Conservation (phyloP, 495 filamentous ascomycete species). For the Pyronema domesticum region DNA sequence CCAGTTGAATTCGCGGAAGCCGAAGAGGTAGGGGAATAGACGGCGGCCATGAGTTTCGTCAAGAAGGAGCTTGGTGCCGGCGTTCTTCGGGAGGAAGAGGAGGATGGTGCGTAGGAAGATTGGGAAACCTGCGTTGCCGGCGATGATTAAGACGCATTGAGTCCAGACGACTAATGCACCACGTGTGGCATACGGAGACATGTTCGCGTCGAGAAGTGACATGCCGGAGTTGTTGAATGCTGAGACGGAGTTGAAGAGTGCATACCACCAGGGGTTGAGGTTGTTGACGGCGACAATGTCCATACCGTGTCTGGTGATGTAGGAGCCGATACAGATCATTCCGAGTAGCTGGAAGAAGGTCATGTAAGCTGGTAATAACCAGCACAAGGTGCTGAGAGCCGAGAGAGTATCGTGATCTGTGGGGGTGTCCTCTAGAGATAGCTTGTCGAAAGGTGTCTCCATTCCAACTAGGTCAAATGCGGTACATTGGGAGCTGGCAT, state of each 20-base stretch:
- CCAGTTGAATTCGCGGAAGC: conserved; percentile 62
- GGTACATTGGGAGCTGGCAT: conserved; percentile 7
- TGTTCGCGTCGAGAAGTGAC: conserved; percentile 66
- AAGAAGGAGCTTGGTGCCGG: conserved; percentile 6
- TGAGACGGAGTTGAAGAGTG: conserved; percentile 50
- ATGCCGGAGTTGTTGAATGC: conserved; percentile 84
- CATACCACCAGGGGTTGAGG: conserved; percentile 45
- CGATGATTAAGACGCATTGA: conserved; percentile 60
- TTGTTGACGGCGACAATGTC: conserved; percentile 46
- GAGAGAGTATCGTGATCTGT: conserved; percentile 32
- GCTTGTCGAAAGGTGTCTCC: not conserved
- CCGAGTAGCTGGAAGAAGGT: conserved; percentile 54
- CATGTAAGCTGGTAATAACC: conserved; percentile 60
- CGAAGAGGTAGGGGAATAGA: conserved; percentile 73
- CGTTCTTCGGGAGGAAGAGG: not conserved
- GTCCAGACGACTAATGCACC: conserved; percentile 54
- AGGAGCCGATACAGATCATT: conserved; percentile 52
- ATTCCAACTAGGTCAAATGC: conserved; percentile 2
- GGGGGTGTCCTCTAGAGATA: conserved; percentile 21
- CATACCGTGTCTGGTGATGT: conserved; percentile 43
- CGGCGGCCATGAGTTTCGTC: not conserved
- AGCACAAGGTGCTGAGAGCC: conserved; percentile 38
- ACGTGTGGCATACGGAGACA: conserved; percentile 47
- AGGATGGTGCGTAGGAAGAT: conserved; percentile 11
- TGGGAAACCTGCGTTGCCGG: conserved; percentile 50